A percentile compares a stretch with the other conserved stretches of the same genome.
Conservation (phyloP, 2,329 filamentous ascomycete species). For the Calycina marina region DNA sequence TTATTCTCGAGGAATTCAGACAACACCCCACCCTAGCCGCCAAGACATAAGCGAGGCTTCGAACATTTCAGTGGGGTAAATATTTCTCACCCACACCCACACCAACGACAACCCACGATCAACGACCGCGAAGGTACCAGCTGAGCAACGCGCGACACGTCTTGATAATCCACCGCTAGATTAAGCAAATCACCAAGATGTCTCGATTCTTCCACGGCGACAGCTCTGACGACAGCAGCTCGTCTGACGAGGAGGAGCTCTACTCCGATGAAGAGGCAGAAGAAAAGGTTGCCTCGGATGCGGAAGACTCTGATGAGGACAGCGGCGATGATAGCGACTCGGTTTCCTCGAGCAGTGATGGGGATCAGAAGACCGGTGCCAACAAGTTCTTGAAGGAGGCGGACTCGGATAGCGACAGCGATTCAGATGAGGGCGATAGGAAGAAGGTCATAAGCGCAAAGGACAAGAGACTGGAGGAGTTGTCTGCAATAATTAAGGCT, state of each 20-base stretch:
- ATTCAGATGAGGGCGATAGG: constrained; percentile 71
- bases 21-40: too few species aligned
- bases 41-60: too few species aligned
- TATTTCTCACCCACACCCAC: too few species aligned
- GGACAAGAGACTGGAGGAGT: constrained; percentile 89
- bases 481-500: constrained; percentile 74
- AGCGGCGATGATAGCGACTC: constrained; percentile 38
- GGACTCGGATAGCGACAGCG: constrained; percentile 58
- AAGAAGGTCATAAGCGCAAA: constrained; percentile 94
- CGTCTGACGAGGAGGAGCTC: constrained; percentile 87
- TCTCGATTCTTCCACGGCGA: constrained; percentile 92
- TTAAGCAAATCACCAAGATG: constrained; percentile 42
- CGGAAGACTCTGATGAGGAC: constrained; percentile 27
- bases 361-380: constrained; percentile 52
- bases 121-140: too few species aligned
- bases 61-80: too few species aligned
- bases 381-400: constrained; percentile 68
- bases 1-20: too few species aligned
- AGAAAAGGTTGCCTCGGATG: constrained; percentile 34
- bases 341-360: constrained; percentile 48
- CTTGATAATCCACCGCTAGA: constrained; percentile 4
- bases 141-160: constrained; percentile 4
- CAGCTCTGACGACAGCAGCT: constrained; percentile 90
- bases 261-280: constrained; percentile 73
- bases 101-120: too few species aligned